A percentile compares a stretch with the other conserved stretches of the same genome.
Evolutionary conservation across 495 filamentous ascomycete species (phyloP).

Genomic region (Aspergillus indologenus): DNA sequence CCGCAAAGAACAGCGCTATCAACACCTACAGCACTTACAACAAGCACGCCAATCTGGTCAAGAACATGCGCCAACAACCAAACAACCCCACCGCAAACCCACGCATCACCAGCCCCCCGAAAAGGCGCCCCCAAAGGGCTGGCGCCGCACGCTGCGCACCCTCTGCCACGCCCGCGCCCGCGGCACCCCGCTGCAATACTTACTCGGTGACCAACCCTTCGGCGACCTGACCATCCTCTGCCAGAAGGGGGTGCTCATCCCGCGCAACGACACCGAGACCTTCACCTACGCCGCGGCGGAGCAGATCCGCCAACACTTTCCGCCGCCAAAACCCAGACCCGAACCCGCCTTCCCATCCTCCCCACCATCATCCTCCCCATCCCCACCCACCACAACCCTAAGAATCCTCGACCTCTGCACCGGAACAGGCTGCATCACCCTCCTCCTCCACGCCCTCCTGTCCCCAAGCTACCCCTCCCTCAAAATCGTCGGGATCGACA

Average conservation of each 20-base stretch:
- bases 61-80: too few relatives aligned
- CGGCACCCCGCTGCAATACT: slow-evolving; percentile 82
- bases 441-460: slow-evolving; percentile 64
- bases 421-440: slow-evolving; percentile 85
- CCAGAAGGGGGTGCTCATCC: slow-evolving; percentile 74
- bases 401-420: slow-evolving; percentile 82
- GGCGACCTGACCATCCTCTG: slow-evolving; percentile 79
- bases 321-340: too few relatives aligned
- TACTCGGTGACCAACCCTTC: slow-evolving; percentile 86
- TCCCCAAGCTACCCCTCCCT: slow-evolving; percentile 26
- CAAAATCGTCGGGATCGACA: slow-evolving; percentile 38
- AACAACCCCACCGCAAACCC: not conserved
- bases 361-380: not conserved
- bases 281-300: slow-evolving; percentile 57
- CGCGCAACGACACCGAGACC: slow-evolving; percentile 73
- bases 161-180: slow-evolving; percentile 57
- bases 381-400: slow-evolving; percentile 24
- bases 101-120: not conserved
- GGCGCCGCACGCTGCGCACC: slow-evolving; percentile 35
- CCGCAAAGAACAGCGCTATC: slow-evolving; percentile 6
- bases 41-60: too few relatives aligned
- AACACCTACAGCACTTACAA: not conserved
- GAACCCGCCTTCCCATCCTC: too few relatives aligned
- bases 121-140: slow-evolving; percentile 14
- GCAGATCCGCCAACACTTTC: slow-evolving; percentile 30